Percentiles rank a stretch among this genome's conserved stretches.
Conservation (phyloP, 805 yeast species). For the Suhomyces sp. region DNA sequence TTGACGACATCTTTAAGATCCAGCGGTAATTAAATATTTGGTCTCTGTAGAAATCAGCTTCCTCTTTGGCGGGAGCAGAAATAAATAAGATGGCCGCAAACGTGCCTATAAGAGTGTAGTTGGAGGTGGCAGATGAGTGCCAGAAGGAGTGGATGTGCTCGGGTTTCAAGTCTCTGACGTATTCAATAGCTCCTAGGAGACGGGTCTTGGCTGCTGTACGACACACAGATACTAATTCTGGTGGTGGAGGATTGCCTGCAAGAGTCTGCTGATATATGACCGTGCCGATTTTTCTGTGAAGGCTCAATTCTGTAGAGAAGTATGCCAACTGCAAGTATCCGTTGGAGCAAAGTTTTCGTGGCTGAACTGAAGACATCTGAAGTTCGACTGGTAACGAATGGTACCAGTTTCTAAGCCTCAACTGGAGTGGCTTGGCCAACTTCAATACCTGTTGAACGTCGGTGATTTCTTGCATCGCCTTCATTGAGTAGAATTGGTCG, state of each 20-base stretch:
- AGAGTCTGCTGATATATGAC: constrained; percentile 39
- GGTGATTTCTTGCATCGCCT: constrained; percentile 53
- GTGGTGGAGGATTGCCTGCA: constrained; percentile 33
- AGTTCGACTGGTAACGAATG: constrained; percentile 63
- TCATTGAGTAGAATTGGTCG: constrained; percentile 68
- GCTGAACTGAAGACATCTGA: constrained; percentile 59
- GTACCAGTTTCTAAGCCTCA: constrained; percentile 71
- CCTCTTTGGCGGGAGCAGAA: constrained; percentile 55
- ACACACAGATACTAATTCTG: constrained; percentile 53
- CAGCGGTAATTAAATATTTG: constrained; percentile 74
- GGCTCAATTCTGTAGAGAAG: constrained; percentile 83
- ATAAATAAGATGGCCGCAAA: constrained; percentile 80
- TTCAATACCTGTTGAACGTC: constrained; percentile 67
- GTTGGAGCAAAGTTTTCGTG: constrained; percentile 65
- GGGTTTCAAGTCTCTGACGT: constrained; percentile 68
- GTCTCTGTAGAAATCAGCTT: constrained; percentile 60
- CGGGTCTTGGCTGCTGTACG: constrained; percentile 83
- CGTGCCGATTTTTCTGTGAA: constrained; percentile 75
- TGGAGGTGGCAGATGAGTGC: constrained; percentile 79
- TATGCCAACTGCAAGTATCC: constrained; percentile 82
- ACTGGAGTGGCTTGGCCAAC: constrained; percentile 77
- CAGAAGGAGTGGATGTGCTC: constrained; percentile 88
- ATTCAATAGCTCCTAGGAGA: constrained; percentile 76
- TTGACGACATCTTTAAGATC: constrained; percentile 69
- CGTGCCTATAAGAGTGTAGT: constrained; percentile 79